These are phyloP conservation scores for Cnidoscolus chayamansa DNA, from an alignment of 441 rosid species.

Conservation along the genomic window DNA sequence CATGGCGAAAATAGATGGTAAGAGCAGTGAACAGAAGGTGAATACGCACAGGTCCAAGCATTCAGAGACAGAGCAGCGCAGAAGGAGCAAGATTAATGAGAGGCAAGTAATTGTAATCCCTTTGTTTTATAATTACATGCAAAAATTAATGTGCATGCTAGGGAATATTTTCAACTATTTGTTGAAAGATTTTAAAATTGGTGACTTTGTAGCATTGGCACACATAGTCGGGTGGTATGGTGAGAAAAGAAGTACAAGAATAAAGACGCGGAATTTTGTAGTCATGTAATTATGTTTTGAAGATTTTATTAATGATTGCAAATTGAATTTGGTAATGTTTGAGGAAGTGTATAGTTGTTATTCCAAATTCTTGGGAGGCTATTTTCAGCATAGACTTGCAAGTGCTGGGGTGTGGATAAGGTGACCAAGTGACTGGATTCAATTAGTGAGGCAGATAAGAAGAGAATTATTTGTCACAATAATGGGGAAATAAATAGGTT, in stretches of 20 bases:
- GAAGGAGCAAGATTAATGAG: slow-evolving; percentile 94
- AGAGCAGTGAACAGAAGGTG: slow-evolving; percentile 56
- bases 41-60: slow-evolving; percentile 90
- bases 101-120: slow-evolving; percentile 38
- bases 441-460: neutral
- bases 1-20: slow-evolving; percentile 39
- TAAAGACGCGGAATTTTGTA: neutral
- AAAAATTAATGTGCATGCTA: neutral
- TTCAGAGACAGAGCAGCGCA: slow-evolving; percentile 94
- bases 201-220: neutral
- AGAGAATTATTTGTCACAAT: neutral
- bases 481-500: neutral
- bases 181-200: neutral
- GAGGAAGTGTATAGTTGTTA: neutral
- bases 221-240: neutral
- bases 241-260: neutral
- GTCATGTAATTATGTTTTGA: neutral
- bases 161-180: neutral
- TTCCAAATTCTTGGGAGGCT: neutral
- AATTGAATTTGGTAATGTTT: neutral
- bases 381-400: neutral
- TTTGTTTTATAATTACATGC: neutral
- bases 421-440: neutral
- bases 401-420: neutral
- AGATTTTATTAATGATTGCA: neutral